These are phyloP conservation scores for Aspergillus nomiae DNA, from an alignment of 2,329 filamentous ascomycete species.

Conservation along the genomic window DNA sequence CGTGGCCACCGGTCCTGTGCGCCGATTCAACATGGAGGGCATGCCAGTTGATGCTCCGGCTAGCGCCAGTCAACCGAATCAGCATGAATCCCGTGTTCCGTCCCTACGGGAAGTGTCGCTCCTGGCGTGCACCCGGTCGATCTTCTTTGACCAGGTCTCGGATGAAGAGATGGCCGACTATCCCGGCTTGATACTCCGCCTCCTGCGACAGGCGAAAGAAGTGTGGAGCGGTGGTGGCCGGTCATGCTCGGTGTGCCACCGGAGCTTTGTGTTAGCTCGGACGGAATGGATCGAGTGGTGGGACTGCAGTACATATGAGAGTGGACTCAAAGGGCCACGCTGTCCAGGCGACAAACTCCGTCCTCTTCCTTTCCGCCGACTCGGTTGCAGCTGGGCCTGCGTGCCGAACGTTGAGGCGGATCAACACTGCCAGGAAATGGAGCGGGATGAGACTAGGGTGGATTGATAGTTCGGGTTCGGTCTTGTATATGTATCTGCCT, in stretches of 20 bases:
- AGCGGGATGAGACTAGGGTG: neutral
- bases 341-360: conserved; percentile 32
- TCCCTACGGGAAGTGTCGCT: conserved; percentile 48
- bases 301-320: conserved; percentile 44
- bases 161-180: conserved; percentile 37
- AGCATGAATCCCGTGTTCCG: conserved; percentile 28
- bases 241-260: conserved; percentile 43
- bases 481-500: neutral
- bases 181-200: conserved; percentile 35
- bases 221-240: conserved; percentile 41
- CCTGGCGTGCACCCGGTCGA: conserved; percentile 39
- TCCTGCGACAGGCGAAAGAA: conserved; percentile 38
- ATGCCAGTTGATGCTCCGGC: conserved; percentile 18
- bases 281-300: conserved; percentile 50
- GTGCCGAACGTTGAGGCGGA: conserved; percentile 20
- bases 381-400: conserved; percentile 46
- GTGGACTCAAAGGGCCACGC: conserved; percentile 37
- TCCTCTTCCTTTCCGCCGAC: conserved; percentile 43
- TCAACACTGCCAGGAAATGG: too few relatives aligned
- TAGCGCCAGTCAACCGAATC: conserved; percentile 5
- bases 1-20: conserved; percentile 37
- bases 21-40: conserved; percentile 39
- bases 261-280: conserved; percentile 44
- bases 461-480: neutral
- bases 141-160: conserved; percentile 39